Evolutionary conservation across 1,139 yeast species (phyloP), one percentile per base, ranked within the genome.

Genomic region (Zygosaccharomyces pseudobailii): DNA sequence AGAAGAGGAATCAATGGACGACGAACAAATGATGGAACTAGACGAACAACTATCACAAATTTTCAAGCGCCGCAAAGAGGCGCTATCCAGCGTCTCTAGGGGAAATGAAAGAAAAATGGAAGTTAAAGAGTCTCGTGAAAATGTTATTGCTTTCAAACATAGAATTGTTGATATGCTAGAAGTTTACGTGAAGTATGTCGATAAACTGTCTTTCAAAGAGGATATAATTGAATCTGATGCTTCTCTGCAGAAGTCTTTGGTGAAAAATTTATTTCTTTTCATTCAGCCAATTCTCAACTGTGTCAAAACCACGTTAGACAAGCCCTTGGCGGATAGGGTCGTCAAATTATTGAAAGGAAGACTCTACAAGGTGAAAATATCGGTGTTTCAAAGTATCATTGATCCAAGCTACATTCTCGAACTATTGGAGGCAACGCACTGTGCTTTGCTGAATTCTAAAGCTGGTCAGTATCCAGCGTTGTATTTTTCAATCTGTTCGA

Each of bases 21-120:
- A 92, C 65, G 97, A 90, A 57, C 90, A 89, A 65, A 92, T 92
- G 99, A 81, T 90, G 82, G 95, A 92, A 13, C 78, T 92, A 63
- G 98, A 92, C 64, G 88, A 76, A 24, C 94, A 88, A 52, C 72
- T 92, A 30, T 80, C 96, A 0, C 78, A 77, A 47, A 92, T 92
- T 49, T 92, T 92, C 74, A 80, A 84, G 58, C 92, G 89, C 59
- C 79, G 94, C 61, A 80, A 81, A 56, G 79, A 78, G 49, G 84
- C 87, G 0, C 65, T 85, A 46, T 67, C 76, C 9, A 67, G 66
- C 30, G 65, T 70, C 3, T 69, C 73, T 24, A 76, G 84, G 2
- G 90, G 90, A 5, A 83, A 79, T 59, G 79, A 80, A 59, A 72
- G 88, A 55, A 84, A 87, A 56, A 66, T 75, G 20, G 95, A 87